These are phyloP conservation scores for Phytophthora foliorum DNA, from an alignment of 352 stramenopile genomes.

Conservation along the genomic window DNA sequence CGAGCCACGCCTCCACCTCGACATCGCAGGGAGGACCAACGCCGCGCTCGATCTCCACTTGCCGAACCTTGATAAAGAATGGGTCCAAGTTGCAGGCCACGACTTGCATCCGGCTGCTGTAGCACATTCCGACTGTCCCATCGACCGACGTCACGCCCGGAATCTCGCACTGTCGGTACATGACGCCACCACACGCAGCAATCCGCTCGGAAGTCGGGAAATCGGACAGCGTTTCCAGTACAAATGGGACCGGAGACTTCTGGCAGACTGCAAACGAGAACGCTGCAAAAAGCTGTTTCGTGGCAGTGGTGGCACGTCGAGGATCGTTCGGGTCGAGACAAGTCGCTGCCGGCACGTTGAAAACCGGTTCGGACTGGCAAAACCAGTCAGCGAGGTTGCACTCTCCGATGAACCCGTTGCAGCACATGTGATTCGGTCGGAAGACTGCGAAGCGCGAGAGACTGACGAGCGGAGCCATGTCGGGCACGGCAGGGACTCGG, in stretches of 20 bases:
- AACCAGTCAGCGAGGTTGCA: constrained; percentile 28
- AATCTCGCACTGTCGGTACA: constrained; percentile 34
- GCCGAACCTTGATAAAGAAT: constrained; percentile 21
- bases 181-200: constrained; percentile 18
- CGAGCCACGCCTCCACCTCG: constrained; percentile 30
- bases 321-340: constrained; percentile 19
- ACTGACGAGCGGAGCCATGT: constrained; percentile 25
- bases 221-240: constrained; percentile 17
- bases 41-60: constrained; percentile 22
- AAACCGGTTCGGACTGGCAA: constrained; percentile 11
- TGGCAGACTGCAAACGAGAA: constrained; percentile 24
- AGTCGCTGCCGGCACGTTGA: constrained; percentile 16
- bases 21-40: constrained; percentile 14
- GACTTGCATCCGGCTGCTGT: constrained; percentile 39
- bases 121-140: constrained; percentile 29
- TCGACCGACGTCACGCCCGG: constrained; percentile 17
- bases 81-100: constrained; percentile 31
- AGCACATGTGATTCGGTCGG: constrained; percentile 31
- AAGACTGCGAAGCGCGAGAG: constrained; percentile 28
- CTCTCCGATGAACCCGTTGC: constrained; percentile 29
- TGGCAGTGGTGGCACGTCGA: constrained; percentile 15
- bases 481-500: constrained; percentile 13
- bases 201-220: constrained; percentile 9
- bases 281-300: constrained; percentile 7
- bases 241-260: constrained; percentile 16